phyloP scores from a whole-genome alignment of 352 stramenopile genomes.

The Pythium utonaiense region DNA sequence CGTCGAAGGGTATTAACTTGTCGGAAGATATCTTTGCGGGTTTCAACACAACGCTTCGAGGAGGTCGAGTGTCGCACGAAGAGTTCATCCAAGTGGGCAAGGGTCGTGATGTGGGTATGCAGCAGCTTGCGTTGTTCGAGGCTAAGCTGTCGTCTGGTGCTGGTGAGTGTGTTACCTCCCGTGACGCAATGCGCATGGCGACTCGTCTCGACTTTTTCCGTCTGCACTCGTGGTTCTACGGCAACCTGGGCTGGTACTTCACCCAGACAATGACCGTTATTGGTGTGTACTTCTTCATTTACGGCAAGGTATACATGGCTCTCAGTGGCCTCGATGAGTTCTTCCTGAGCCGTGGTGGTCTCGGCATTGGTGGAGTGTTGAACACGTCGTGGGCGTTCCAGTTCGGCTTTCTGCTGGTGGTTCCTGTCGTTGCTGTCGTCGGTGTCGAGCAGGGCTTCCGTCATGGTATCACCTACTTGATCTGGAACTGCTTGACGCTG shows the following conservation, averaged over 20 bases:
- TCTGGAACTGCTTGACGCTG: conserved; percentile 94
- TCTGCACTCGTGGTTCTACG: conserved; percentile 97
- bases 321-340: conserved; percentile 90
- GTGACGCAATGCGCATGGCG: conserved; percentile 94
- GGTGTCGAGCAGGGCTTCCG: conserved; percentile 96
- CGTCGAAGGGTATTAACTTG: conserved; percentile 78
- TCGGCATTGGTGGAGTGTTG: conserved; percentile 93
- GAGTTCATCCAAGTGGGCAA: conserved; percentile 91
- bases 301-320: conserved; percentile 94
- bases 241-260: conserved; percentile 98
- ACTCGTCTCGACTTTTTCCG: conserved; percentile 96
- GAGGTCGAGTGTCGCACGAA: conserved; percentile 68
- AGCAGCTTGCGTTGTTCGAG: conserved; percentile 98
- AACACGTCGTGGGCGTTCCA: conserved; percentile 95
- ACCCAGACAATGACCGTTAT: conserved; percentile 96
- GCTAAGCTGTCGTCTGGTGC: conserved; percentile 95
- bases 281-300: conserved; percentile 97
- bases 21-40: conserved; percentile 87
- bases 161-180: conserved; percentile 95
- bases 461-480: conserved; percentile 86
- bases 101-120: conserved; percentile 98
- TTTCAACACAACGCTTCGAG: conserved; percentile 79
- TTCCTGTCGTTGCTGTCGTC: conserved; percentile 97
- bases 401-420: conserved; percentile 94
- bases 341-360: conserved; percentile 86